Evolutionary conservation across 805 yeast species (phyloP), one percentile per base, ranked within the genome.

Genomic region (Vanderwaltozyma tropicalis): DNA sequence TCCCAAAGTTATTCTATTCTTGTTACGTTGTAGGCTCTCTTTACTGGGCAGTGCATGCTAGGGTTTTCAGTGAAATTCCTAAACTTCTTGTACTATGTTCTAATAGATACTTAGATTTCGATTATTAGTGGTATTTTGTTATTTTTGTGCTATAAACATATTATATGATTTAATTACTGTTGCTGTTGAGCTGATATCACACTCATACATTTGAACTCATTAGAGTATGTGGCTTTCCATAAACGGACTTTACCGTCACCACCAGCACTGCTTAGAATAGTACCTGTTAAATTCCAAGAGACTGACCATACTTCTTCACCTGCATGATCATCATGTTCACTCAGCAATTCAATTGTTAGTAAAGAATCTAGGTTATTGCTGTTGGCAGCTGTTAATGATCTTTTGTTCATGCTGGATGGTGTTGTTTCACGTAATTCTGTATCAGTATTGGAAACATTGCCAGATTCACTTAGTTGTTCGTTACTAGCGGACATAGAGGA

Each of bases 301-400:
- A 92, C 97, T 28, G 88, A 73, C 98, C 99, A 92, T 1, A 92
- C 96, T 60, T 92, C 95, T 60, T 92, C 95, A 39, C 82, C 80
- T 42, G 75, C 72, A 55, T 85, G 95, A 54, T 82, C 92, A 42
- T 70, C 77, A 45, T 82, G 75, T 47, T 75, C 75, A 33, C 84
- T 80, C 34, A 82, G 53, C 13, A 75, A 64, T 43, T 78, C 83
- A 12, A 83, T 72, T 26, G 68, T 64, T 35, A 70, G 42, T 13
- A 40, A 32, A 4, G 49, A 38, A 13, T 31, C 33, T 15, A 38
- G 29, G 9, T 27, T 31, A 14, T 19, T 20, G 8, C 7, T 20
- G 3, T 13, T 20, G 12, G 11, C n/a, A n/a, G 5, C 13, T 5
- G 4, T 10, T 29, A 17, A 18, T 10, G 31, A 17, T 19, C 17